These are phyloP conservation scores for Coprinopsis sp. DNA, from an alignment of 768 basidiomycete species.

Conservation along the genomic window DNA sequence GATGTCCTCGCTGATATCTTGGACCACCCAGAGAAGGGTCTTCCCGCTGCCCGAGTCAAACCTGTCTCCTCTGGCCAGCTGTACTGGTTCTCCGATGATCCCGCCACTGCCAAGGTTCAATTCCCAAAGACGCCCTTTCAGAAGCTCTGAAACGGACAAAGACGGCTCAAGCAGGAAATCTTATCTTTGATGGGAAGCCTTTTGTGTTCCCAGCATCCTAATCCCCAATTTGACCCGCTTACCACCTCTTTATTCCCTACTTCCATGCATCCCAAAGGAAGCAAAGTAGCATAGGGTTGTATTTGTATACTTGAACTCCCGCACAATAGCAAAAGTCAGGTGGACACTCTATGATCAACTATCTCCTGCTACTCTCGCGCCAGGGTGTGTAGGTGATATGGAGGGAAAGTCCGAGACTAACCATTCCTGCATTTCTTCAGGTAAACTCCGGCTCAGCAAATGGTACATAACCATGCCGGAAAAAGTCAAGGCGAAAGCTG, in stretches of 20 bases:
- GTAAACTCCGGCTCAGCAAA: constrained; percentile 92
- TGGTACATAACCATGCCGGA: constrained; percentile 87
- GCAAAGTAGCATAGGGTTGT: no score
- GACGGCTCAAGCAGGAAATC: not conserved
- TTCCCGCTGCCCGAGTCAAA: constrained; percentile 81
- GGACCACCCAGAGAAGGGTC: constrained; percentile 70
- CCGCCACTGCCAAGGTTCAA: constrained; percentile 61
- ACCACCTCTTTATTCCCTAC: no score
- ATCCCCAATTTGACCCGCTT: not conserved
- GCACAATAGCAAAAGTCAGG: not conserved
- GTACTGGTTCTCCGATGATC: constrained; percentile 93
- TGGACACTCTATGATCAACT: constrained; percentile 68
- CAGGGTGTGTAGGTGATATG: constrained; percentile 55
- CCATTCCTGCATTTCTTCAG: constrained; percentile 30
- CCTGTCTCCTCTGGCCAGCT: constrained; percentile 78
- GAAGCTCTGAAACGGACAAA: constrained; percentile 38
- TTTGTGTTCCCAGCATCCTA: not conserved
- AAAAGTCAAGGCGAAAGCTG: constrained; percentile 83
- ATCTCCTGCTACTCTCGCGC: constrained; percentile 88
- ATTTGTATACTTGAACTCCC: not conserved
- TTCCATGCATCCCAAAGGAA: no score
- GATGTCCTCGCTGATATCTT: constrained; percentile 69
- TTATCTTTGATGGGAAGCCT: not conserved
- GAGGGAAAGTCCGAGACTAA: not conserved
- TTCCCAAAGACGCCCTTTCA: constrained; percentile 57